phyloP scores from a whole-genome alignment of 2,329 filamentous ascomycete genomes.

The Paecilomyces formosus region DNA sequence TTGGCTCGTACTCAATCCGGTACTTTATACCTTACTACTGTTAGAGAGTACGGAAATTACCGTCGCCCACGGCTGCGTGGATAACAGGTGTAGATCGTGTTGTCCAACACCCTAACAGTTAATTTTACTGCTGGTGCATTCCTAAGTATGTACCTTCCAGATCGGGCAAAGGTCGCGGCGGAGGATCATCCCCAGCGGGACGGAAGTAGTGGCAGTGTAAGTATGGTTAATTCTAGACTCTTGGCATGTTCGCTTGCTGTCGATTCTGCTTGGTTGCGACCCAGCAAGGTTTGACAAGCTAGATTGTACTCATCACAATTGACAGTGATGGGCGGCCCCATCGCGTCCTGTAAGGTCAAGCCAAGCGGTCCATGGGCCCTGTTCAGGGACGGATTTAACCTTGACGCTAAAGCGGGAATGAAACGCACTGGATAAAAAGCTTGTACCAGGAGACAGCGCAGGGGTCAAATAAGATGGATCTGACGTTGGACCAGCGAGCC shows the following conservation, averaged over 20 bases:
- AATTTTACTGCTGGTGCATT: background rate
- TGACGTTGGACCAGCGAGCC: background rate
- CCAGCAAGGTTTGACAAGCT: background rate
- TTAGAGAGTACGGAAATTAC: background rate
- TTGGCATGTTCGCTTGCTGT: background rate
- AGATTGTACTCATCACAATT: background rate
- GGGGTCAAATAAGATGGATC: background rate
- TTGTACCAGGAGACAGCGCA: background rate
- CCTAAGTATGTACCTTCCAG: background rate
- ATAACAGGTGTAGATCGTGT: background rate
- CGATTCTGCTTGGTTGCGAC: background rate
- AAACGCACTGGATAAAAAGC: background rate
- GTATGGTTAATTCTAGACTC: background rate
- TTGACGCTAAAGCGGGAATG: background rate
- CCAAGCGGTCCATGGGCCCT: background rate
- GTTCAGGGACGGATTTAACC: background rate
- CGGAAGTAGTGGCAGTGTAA: background rate
- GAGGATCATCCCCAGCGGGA: background rate
- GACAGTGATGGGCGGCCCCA: background rate
- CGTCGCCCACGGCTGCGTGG: background rate
- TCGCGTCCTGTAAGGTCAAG: background rate
- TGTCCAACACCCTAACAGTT: background rate
- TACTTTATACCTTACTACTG: background rate
- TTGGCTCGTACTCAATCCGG: background rate
- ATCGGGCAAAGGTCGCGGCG: background rate